These are phyloP conservation scores for Grammothele lineata DNA, from an alignment of 768 basidiomycete genomes.

Conservation along the genomic window DNA sequence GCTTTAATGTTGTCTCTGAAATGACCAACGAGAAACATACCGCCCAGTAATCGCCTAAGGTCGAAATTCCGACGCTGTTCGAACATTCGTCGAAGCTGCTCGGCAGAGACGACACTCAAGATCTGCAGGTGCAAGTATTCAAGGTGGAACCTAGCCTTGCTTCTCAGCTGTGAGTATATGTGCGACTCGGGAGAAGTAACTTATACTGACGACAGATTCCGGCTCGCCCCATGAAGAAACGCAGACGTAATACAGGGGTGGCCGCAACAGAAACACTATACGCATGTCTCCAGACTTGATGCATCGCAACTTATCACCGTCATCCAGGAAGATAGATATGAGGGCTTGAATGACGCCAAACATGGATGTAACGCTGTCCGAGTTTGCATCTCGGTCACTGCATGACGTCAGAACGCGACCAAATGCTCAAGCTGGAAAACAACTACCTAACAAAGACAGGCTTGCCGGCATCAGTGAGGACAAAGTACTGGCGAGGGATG, in stretches of 20 bases:
- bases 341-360: conserved; percentile 95
- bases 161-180: conserved; percentile 41
- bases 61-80: conserved; percentile 91
- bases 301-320: conserved; percentile 79
- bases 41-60: conserved; percentile 68
- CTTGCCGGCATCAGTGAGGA: conserved; percentile 94
- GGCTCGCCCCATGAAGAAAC: conserved; percentile 94
- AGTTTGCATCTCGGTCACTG: conserved; percentile 50
- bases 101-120: conserved; percentile 80
- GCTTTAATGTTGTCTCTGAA: too few species aligned
- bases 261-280: conserved; percentile 82
- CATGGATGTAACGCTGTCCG: conserved; percentile 67
- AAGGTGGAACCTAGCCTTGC: conserved; percentile 88
- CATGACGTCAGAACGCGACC: conserved; percentile 14
- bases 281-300: conserved; percentile 79
- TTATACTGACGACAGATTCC: conserved; percentile 72
- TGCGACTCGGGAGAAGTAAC: not conserved
- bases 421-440: not conserved
- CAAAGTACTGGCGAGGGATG: conserved; percentile 62
- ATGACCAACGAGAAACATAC: too few species aligned
- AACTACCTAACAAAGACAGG: conserved; percentile 87
- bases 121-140: conserved; percentile 96
- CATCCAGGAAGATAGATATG: conserved; percentile 92
- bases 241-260: conserved; percentile 90
- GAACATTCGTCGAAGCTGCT: conserved; percentile 83